A percentile compares a stretch with the other conserved stretches of the same genome.
phyloP scores from a whole-genome alignment of 805 yeast species.

The Sugiyamaella chiloensis region DNA sequence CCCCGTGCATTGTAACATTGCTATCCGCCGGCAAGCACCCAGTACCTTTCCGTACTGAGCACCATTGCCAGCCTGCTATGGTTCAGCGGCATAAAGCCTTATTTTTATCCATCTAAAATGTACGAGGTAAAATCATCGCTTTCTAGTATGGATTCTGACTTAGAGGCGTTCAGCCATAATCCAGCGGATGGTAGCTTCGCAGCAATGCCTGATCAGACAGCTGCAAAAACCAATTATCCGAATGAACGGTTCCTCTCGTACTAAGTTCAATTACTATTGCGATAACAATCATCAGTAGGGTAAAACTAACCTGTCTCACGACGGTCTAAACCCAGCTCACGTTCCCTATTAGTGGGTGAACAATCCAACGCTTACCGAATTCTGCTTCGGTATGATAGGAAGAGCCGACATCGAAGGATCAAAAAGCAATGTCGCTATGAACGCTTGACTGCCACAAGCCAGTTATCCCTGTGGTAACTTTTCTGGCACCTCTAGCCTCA shows the following conservation, averaged over 20 bases:
- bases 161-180: conserved; percentile 49
- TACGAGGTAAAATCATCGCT: conserved; percentile 44
- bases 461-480: conserved; percentile 42
- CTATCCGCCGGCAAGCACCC: conserved; percentile 42
- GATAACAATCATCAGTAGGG: conserved; percentile 42
- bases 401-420: conserved; percentile 50
- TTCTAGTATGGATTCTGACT: conserved; percentile 54
- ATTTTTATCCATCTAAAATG: conserved; percentile 41
- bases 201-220: conserved; percentile 47
- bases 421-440: conserved; percentile 48
- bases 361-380: conserved; percentile 47
- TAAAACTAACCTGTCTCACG: conserved; percentile 46
- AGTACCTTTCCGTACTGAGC: conserved; percentile 39
- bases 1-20: conserved; percentile 46
- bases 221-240: conserved; percentile 47
- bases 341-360: conserved; percentile 48
- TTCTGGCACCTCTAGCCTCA: conserved; percentile 47
- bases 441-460: conserved; percentile 51
- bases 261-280: conserved; percentile 44
- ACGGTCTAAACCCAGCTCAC: conserved; percentile 45
- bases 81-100: conserved; percentile 43
- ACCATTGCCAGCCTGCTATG: conserved; percentile 42
- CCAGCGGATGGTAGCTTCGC: conserved; percentile 51
- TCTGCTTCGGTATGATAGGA: conserved; percentile 51
- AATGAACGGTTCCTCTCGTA: conserved; percentile 48